phyloP scores from a whole-genome alignment of 495 filamentous ascomycete genomes.

The Aspergillus sclerotioniger region DNA sequence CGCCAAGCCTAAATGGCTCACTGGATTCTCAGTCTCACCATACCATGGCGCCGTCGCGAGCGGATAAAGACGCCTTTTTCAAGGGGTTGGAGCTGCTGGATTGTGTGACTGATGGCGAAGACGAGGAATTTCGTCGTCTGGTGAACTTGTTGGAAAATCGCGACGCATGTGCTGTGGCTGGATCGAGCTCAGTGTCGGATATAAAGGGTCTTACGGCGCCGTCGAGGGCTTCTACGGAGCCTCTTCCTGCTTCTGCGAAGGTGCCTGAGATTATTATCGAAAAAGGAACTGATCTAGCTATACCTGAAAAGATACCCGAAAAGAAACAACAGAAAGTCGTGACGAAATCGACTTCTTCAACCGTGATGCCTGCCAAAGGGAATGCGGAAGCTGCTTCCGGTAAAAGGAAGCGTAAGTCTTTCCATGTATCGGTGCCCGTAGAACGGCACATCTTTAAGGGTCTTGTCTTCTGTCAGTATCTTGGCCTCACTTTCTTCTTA shows the following conservation, averaged over 20 bases:
- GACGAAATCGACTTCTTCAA: slow-evolving; percentile 6
- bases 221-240: slow-evolving; percentile 2
- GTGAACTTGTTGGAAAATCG: not conserved
- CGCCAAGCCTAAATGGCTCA: slow-evolving; percentile 17
- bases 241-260: not conserved
- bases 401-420: slow-evolving; percentile 27
- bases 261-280: not conserved
- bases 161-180: not conserved
- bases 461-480: slow-evolving; percentile 56
- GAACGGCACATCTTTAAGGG: slow-evolving; percentile 63
- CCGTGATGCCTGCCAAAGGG: not conserved
- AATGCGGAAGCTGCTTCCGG: not conserved
- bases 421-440: slow-evolving; percentile 50
- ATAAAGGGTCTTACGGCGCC: not conserved
- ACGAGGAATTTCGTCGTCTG: slow-evolving; percentile 13
- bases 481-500: not conserved
- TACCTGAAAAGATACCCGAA: not conserved
- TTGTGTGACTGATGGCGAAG: slow-evolving; percentile 33
- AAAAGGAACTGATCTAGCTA: not conserved
- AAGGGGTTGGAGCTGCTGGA: slow-evolving; percentile 45
- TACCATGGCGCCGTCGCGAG: slow-evolving; percentile 22
- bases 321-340: not conserved
- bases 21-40: slow-evolving; percentile 12
- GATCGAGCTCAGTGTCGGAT: not conserved
- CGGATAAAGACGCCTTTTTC: slow-evolving; percentile 47